phyloP scores from a whole-genome alignment of 2,329 filamentous ascomycete species.

The Colletotrichum gloeosporioides region DNA sequence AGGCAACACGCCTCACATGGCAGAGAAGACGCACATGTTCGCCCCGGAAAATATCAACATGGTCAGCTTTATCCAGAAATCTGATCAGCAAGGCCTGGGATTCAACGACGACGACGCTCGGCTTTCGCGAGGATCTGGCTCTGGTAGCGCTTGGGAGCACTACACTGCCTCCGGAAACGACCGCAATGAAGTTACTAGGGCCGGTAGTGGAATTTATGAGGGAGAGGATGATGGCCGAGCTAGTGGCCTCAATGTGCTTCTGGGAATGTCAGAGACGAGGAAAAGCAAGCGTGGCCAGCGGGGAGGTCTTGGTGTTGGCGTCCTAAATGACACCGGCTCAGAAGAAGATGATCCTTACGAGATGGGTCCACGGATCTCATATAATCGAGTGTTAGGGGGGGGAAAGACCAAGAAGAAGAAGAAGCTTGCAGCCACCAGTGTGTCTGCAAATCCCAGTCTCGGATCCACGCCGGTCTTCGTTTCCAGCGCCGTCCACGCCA shows the following conservation, averaged over 20 bases:
- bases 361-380: constrained; percentile 88
- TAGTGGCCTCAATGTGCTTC: background rate
- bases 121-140: constrained; percentile 33
- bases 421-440: constrained; percentile 43
- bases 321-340: constrained; percentile 91
- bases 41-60: constrained; percentile 81
- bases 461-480: constrained; percentile 76
- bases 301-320: constrained; percentile 83
- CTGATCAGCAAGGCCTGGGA: constrained; percentile 74
- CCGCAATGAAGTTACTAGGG: background rate
- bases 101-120: constrained; percentile 58
- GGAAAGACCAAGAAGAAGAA: constrained; percentile 81
- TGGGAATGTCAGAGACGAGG: constrained; percentile 41
- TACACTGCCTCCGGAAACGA: constrained; percentile 25
- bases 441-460: constrained; percentile 67
- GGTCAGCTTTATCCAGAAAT: constrained; percentile 70
- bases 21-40: constrained; percentile 71
- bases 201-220: background rate
- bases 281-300: constrained; percentile 54
- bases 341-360: constrained; percentile 96
- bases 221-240: background rate
- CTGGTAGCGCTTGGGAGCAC: background rate
- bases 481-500: constrained; percentile 54
- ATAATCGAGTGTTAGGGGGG: constrained; percentile 80
- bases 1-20: constrained; percentile 35